Base-by-base conservation (phyloP, 768 basidiomycete species). In the Butyriboletus loyo region DNA sequence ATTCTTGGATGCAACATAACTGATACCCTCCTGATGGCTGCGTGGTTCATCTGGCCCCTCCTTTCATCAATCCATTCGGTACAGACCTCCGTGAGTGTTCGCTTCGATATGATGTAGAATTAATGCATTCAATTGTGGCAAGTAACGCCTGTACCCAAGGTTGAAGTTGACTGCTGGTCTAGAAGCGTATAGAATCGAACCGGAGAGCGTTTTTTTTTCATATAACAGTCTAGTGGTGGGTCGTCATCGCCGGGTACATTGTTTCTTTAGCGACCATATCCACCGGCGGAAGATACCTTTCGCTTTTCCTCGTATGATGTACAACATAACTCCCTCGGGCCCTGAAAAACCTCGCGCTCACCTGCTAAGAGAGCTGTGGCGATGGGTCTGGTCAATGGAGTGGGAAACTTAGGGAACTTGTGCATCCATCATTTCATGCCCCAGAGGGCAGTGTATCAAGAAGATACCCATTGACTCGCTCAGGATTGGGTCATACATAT, bases 161-260 rank as follows among this genome's bases (percentile, higher is more conserved):
- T 13, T 37, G 14, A 19, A 47, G 19, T 7, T 7, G 28, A 15
- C 6, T 19, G 9, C 24, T 54, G 5, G 54, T 40, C 10, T n/a
- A 19, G 15, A 28, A 17, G 27, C 37, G 19, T 1, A 19, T 36
- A 79, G 85, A n/a, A 85, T 54, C 72, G 71, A 52, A 80, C 81
- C 11, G 84, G 84, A 6, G 85, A 86, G 61, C 77, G 84, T n/a
- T n/a, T 17, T 86, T 78, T 69, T 83, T 84, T 72, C 85, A 86
- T 58, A 73, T 84, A 30, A 63, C 74, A 1, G 68, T 59, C 3
- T 78, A 75, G 69, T 83, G 79, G 80, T 84, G 83, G 83, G 76
- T 68, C 17, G 76, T 79, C 34, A 79, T 85, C 11, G 31, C 83
- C 9, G 85, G 81, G 0, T 86, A 79, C 61, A 79, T 85, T 51